These are phyloP conservation scores for Vararia minispora DNA, from an alignment of 768 basidiomycete species.

Conservation along the genomic window DNA sequence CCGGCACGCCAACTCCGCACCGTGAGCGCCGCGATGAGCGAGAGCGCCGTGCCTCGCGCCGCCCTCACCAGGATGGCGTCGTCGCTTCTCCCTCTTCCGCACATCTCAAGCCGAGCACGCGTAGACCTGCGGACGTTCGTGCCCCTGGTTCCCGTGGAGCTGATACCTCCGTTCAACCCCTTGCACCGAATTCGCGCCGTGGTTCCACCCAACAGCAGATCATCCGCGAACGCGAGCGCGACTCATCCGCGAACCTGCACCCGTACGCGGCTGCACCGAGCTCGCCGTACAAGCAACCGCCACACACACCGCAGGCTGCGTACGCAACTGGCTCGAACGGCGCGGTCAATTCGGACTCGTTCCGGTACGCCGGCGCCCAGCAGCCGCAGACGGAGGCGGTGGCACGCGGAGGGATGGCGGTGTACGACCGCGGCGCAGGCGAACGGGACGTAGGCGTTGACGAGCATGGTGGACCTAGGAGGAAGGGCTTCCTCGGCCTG, in stretches of 20 bases:
- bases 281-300: constrained; percentile 23
- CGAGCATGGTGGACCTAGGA: constrained; percentile 43
- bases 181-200: constrained; percentile 57
- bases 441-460: constrained; percentile 49
- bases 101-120: constrained; percentile 47
- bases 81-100: constrained; percentile 57
- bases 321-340: constrained; percentile 31
- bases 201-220: constrained; percentile 49
- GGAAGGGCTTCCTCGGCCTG: constrained; percentile 49
- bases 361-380: constrained; percentile 49
- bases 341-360: constrained; percentile 41
- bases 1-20: constrained; percentile 39
- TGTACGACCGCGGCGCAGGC: constrained; percentile 60
- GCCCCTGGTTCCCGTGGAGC: constrained; percentile 44
- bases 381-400: constrained; percentile 30
- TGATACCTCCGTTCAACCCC: constrained; percentile 49
- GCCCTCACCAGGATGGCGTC: constrained; percentile 41
- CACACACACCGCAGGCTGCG: constrained; percentile 24
- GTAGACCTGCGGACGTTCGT: constrained; percentile 31
- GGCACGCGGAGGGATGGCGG: constrained; percentile 39
- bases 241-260: constrained; percentile 31
- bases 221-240: no score
- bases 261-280: constrained; percentile 63
- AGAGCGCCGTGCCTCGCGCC: constrained; percentile 38
- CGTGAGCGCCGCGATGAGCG: constrained; percentile 45